Conservation (phyloP, 768 basidiomycete species). For the Trametopsis cervina region DNA sequence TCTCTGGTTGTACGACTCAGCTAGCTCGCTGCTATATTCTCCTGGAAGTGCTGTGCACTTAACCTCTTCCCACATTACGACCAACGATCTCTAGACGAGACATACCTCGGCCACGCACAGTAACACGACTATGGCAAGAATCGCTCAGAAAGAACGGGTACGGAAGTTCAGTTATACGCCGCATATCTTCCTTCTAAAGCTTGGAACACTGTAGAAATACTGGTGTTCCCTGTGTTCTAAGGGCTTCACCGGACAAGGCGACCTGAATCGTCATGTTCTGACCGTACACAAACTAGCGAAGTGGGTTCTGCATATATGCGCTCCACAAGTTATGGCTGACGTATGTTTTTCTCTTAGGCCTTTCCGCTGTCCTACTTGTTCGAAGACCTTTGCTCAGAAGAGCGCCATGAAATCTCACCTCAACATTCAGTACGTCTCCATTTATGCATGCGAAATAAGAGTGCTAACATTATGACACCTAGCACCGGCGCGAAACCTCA, state of each 20-base stretch:
- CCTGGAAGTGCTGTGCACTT: conserved; percentile 13
- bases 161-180: background rate
- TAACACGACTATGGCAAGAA: background rate
- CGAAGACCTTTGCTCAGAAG: conserved; percentile 49
- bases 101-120: background rate
- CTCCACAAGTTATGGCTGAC: no score
- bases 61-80: conserved; percentile 2
- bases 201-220: background rate
- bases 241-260: conserved; percentile 48
- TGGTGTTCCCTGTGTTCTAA: conserved; percentile 33
- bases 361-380: conserved; percentile 43
- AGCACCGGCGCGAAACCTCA: conserved; percentile 38
- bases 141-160: background rate
- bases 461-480: background rate
- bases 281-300: conserved; percentile 40
- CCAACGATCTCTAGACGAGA: conserved; percentile 1
- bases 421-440: conserved; percentile 54
- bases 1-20: conserved; percentile 9
- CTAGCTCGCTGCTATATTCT: conserved; percentile 6
- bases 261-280: conserved; percentile 49
- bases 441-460: background rate
- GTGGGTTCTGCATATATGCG: no score
- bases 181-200: background rate
- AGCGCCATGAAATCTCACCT: conserved; percentile 56
- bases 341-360: conserved; percentile 39